These are phyloP conservation scores for Geosmithia morbida DNA, from an alignment of 2,329 filamentous ascomycete genomes.

Conservation along the genomic window DNA sequence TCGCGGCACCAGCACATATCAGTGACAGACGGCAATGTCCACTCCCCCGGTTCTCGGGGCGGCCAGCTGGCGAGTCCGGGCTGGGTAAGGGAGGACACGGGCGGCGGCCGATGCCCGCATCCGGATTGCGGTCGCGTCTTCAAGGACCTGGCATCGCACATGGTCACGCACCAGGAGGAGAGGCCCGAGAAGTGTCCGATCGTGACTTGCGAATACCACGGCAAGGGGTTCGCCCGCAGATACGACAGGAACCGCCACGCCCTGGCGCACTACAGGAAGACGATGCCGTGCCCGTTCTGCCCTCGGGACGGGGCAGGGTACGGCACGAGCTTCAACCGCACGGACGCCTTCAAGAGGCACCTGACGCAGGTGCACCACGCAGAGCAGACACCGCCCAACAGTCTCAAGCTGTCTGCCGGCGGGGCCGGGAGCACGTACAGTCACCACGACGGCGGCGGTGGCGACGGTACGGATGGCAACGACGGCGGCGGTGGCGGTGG, in stretches of 20 bases:
- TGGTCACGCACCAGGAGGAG: slow-evolving; percentile 90
- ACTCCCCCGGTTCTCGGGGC: too few relatives aligned
- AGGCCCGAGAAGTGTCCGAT: slow-evolving; percentile 95
- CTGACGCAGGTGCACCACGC: slow-evolving; percentile 86
- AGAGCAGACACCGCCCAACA: slow-evolving; percentile 86
- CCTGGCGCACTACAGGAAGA: slow-evolving; percentile 92
- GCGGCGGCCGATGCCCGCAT: slow-evolving; percentile 34
- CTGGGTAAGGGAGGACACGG: neutral
- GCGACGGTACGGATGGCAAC: neutral
- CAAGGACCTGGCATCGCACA: slow-evolving; percentile 67
- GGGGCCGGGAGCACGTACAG: neutral
- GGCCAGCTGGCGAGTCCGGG: neutral
- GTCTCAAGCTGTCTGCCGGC: slow-evolving; percentile 53
- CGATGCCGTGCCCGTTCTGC: slow-evolving; percentile 95
- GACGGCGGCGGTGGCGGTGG: neutral
- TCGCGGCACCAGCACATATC: slow-evolving; percentile 3
- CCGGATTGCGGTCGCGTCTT: slow-evolving; percentile 44
- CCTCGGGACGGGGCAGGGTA: slow-evolving; percentile 54
- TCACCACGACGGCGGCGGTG: slow-evolving; percentile 5
- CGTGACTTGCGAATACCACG: slow-evolving; percentile 81
- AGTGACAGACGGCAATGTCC: slow-evolving; percentile 1
- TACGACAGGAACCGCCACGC: slow-evolving; percentile 98
- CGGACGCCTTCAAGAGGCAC: slow-evolving; percentile 95
- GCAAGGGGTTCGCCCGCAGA: slow-evolving; percentile 88
- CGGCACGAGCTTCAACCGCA: slow-evolving; percentile 92